Evolutionary conservation across 495 filamentous ascomycete species (phyloP).

Genomic region (Letharia lupina): DNA sequence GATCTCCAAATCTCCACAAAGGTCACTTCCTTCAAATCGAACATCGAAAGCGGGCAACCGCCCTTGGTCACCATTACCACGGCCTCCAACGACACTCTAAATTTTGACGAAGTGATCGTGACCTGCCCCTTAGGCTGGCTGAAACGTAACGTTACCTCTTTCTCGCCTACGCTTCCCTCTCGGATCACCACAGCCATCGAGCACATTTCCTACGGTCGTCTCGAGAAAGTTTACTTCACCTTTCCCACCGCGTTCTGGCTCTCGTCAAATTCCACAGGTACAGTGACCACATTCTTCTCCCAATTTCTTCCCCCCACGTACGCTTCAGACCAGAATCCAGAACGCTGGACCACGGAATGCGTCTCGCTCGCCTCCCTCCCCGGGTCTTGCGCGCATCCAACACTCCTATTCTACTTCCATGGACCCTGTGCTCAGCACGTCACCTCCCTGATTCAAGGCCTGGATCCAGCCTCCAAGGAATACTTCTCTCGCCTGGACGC

Average conservation of each 20-base stretch:
- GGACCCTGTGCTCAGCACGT: slow-evolving; percentile 51
- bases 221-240: slow-evolving; percentile 88
- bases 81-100: slow-evolving; percentile 39
- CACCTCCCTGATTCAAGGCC: slow-evolving; percentile 34
- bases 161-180: slow-evolving; percentile 59
- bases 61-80: slow-evolving; percentile 47
- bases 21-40: slow-evolving; percentile 41
- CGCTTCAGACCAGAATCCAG: slow-evolving; percentile 49
- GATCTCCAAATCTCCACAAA: slow-evolving; percentile 52
- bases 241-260: slow-evolving; percentile 71
- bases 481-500: slow-evolving; percentile 41
- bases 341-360: slow-evolving; percentile 64
- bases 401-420: slow-evolving; percentile 86
- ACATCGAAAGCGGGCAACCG: slow-evolving; percentile 25
- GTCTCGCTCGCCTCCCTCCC: slow-evolving; percentile 69
- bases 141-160: slow-evolving; percentile 62
- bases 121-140: slow-evolving; percentile 86
- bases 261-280: slow-evolving; percentile 12
- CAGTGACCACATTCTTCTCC: slow-evolving; percentile 41
- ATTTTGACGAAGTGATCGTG: slow-evolving; percentile 79
- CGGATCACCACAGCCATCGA: slow-evolving; percentile 63
- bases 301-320: slow-evolving; percentile 61
- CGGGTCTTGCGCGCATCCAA: slow-evolving; percentile 57
- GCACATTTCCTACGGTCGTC: slow-evolving; percentile 71
- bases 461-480: slow-evolving; percentile 26